Conservation (phyloP, 1,139 yeast species). For the Magnusiomyces sp. region DNA sequence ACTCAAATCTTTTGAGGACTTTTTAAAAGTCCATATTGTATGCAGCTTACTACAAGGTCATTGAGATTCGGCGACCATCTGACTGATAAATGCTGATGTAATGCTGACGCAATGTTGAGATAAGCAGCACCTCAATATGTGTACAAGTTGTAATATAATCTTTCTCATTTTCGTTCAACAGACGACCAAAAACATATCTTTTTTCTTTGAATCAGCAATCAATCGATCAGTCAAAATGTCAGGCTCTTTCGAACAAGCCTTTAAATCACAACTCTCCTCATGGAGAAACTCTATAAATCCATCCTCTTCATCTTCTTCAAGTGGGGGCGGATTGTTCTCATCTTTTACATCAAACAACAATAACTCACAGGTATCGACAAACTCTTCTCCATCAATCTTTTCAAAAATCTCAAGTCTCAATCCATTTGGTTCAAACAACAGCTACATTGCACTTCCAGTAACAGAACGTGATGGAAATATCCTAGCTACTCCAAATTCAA, state of each 20-base stretch:
- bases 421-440: slow-evolving; percentile 37
- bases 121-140: too few relatives aligned
- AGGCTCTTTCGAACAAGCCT: slow-evolving; percentile 27
- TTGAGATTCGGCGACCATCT: too few relatives aligned
- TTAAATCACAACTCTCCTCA: slow-evolving; percentile 32
- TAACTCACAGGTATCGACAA: slow-evolving; percentile 19
- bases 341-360: too few relatives aligned
- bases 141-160: too few relatives aligned
- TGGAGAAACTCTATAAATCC: slow-evolving; percentile 27
- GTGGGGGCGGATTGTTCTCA: background rate
- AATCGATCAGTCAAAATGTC: slow-evolving; percentile 9
- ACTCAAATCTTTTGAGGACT: too few relatives aligned
- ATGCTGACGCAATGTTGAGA: too few relatives aligned
- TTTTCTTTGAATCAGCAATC: background rate
- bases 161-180: too few relatives aligned
- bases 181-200: background rate
- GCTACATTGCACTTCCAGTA: slow-evolving; percentile 46
- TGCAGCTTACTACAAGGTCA: too few relatives aligned
- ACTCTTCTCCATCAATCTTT: slow-evolving; percentile 31
- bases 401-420: slow-evolving; percentile 35
- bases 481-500: slow-evolving; percentile 17
- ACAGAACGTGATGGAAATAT: slow-evolving; percentile 42
- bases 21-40: too few relatives aligned
- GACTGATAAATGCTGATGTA: too few relatives aligned
- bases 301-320: slow-evolving; percentile 7